These are phyloP conservation scores for Trichosporon coremiiforme DNA, from an alignment of 1,284 basidiomycete genomes.

Conservation along the genomic window DNA sequence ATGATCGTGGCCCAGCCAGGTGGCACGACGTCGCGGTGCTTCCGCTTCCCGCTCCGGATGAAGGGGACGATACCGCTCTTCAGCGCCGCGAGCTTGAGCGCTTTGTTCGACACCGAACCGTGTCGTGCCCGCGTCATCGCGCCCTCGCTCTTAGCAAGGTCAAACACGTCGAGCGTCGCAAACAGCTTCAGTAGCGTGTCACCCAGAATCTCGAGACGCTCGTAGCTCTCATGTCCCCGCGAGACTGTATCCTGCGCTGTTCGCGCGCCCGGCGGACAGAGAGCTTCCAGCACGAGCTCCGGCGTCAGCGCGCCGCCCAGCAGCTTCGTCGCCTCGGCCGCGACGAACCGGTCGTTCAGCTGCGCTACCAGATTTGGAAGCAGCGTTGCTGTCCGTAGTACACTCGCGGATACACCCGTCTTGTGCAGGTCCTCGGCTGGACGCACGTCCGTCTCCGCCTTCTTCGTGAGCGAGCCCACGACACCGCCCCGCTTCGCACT, in stretches of 20 bases:
- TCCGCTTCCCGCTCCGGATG: conserved; percentile 33
- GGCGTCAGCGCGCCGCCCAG: conserved; percentile 26
- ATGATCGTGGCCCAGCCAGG: conserved; percentile 35
- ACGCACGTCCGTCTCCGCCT: background rate
- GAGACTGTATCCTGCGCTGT: background rate
- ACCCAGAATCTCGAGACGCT: conserved; percentile 51
- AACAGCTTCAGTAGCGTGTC: conserved; percentile 48
- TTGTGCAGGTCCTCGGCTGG: background rate
- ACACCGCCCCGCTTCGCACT: conserved; percentile 32
- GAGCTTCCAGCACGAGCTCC: conserved; percentile 33
- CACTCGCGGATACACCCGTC: conserved; percentile 7
- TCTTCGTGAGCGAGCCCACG: conserved; percentile 23
- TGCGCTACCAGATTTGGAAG: conserved; percentile 34
- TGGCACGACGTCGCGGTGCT: conserved; percentile 39
- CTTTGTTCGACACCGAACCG: conserved; percentile 39
- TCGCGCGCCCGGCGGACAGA: conserved; percentile 32
- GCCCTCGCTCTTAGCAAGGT: conserved; percentile 24
- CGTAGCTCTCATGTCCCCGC: conserved; percentile 35
- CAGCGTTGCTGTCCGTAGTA: conserved; percentile 35
- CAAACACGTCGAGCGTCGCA: conserved; percentile 35
- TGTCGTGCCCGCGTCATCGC: conserved; percentile 34
- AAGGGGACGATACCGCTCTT: conserved; percentile 40
- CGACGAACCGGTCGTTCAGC: conserved; percentile 41
- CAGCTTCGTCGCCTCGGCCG: conserved; percentile 30
- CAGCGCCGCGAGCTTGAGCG: conserved; percentile 32